Evolutionary conservation across 2,329 filamentous ascomycete species (phyloP).

Genomic region (Beauveria scarabaeidicola): DNA sequence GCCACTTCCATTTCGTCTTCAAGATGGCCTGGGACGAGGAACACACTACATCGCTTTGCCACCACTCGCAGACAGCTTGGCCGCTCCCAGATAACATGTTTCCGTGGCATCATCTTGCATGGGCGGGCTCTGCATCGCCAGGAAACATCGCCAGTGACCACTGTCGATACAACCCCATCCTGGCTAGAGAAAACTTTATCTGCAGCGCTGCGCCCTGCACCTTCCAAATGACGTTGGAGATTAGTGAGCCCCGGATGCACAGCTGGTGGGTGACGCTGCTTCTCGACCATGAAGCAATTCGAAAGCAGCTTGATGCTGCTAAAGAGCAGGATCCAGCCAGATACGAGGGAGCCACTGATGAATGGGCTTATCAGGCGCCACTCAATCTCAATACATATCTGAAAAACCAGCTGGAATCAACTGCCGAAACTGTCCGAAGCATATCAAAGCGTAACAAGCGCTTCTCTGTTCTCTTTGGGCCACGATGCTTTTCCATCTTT

Average conservation of each 20-base stretch:
- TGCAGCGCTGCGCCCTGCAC: conserved; percentile 36
- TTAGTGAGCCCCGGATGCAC: conserved; percentile 40
- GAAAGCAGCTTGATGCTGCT: conserved; percentile 29
- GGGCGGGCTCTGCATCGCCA: conserved; percentile 24
- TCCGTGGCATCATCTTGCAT: conserved; percentile 32
- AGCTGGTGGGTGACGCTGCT: conserved; percentile 35
- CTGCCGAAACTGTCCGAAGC: conserved; percentile 29
- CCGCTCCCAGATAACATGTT: conserved; percentile 26
- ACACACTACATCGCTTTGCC: conserved; percentile 23
- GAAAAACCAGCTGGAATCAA: conserved; percentile 36
- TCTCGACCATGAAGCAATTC: conserved; percentile 36
- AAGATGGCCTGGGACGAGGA: conserved; percentile 26
- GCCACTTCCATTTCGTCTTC: conserved; percentile 34
- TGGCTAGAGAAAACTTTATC: conserved; percentile 28
- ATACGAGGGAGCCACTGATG: conserved; percentile 34
- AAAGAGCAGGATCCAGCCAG: conserved; percentile 38
- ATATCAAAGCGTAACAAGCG: conserved; percentile 51
- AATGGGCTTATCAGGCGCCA: conserved; percentile 33
- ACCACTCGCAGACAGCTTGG: conserved; percentile 25
- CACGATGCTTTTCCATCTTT: conserved; percentile 41
- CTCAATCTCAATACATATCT: conserved; percentile 43
- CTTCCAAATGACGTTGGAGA: conserved; percentile 36
- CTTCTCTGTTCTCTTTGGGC: conserved; percentile 45
- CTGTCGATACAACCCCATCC: conserved; percentile 31
- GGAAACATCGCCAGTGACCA: conserved; percentile 17